Percentiles rank a stretch among this genome's conserved stretches.
These are phyloP conservation scores for Saprolegnia parasitica DNA, from an alignment of 352 stramenopile species.

Conservation along the genomic window DNA sequence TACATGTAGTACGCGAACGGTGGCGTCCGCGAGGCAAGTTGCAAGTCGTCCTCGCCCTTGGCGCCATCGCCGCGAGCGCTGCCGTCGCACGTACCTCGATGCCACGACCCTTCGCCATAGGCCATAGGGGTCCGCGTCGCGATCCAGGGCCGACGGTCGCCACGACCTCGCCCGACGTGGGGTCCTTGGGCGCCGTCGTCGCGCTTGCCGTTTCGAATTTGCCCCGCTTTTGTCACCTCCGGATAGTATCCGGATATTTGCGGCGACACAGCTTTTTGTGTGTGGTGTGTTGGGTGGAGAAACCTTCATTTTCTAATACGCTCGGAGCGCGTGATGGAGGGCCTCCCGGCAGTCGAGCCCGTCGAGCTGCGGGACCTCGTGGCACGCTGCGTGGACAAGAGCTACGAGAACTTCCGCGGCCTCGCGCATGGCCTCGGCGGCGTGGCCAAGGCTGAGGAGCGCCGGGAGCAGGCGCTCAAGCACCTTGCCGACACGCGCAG, in stretches of 20 bases:
- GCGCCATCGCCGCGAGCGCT: too few species aligned
- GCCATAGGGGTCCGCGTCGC: too few species aligned
- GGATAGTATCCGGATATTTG: background rate
- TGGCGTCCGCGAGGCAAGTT: too few species aligned
- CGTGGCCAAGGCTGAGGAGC: constrained; percentile 62
- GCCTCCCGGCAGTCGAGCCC: background rate
- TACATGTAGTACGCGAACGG: too few species aligned
- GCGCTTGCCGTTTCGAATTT: background rate
- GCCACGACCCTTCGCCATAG: too few species aligned
- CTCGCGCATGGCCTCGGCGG: constrained; percentile 63
- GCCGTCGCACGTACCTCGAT: too few species aligned
- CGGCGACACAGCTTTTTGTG: too few species aligned
- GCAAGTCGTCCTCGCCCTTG: too few species aligned
- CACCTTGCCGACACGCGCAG: constrained; percentile 58
- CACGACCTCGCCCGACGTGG: too few species aligned
- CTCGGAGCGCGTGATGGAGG: constrained; percentile 7
- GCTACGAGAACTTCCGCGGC: constrained; percentile 75
- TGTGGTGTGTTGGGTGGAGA: background rate
- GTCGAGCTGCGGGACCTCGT: constrained; percentile 45
- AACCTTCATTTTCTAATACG: background rate
- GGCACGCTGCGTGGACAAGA: constrained; percentile 72
- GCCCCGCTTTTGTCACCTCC: background rate
- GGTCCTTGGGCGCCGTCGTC: background rate
- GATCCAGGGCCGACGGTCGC: too few species aligned
- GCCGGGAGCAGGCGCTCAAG: constrained; percentile 58